Evolutionary conservation across 768 basidiomycete species (phyloP).

Genomic region (Lactarius deliciosus): DNA sequence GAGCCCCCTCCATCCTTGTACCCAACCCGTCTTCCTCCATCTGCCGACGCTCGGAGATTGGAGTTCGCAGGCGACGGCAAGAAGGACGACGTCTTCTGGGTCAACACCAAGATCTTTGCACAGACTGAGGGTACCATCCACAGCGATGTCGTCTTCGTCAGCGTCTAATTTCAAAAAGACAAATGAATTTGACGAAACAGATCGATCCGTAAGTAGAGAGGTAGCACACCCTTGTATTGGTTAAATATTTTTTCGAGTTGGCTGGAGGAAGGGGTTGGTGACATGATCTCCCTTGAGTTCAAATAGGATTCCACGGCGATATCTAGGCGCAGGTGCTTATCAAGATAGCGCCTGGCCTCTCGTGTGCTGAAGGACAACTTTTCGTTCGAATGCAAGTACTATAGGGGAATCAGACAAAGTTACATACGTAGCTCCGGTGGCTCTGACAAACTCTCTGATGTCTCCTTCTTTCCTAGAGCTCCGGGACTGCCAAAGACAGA

Average conservation of each 20-base stretch:
- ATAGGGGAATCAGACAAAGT: background rate
- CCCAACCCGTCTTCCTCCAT: constrained; percentile 72
- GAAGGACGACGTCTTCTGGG: constrained; percentile 79
- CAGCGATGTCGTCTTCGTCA: constrained; percentile 60
- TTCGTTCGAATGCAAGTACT: background rate
- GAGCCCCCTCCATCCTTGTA: constrained; percentile 75
- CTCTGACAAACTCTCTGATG: constrained; percentile 20
- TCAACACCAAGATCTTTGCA: constrained; percentile 69
- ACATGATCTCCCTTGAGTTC: constrained; percentile 45
- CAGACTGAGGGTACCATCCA: constrained; percentile 78
- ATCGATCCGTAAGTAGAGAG: background rate
- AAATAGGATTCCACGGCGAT: constrained; percentile 73
- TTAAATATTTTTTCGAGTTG: constrained; percentile 45
- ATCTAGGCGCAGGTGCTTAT: constrained; percentile 69
- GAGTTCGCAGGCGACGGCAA: constrained; percentile 79
- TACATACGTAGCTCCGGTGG: constrained; percentile 27
- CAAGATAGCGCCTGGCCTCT: constrained; percentile 68
- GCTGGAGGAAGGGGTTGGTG: constrained; percentile 32
- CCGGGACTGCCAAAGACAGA: constrained; percentile 15
- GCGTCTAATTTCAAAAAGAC: constrained; percentile 42
- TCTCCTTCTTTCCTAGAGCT: constrained; percentile 23
- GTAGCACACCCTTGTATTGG: constrained; percentile 43
- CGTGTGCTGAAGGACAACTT: constrained; percentile 35
- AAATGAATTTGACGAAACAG: background rate
- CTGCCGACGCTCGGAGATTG: constrained; percentile 71